These are phyloP conservation scores for Dictyostelium purpureum DNA, from an alignment of 78 protist genomes.

Conservation along the genomic window DNA sequence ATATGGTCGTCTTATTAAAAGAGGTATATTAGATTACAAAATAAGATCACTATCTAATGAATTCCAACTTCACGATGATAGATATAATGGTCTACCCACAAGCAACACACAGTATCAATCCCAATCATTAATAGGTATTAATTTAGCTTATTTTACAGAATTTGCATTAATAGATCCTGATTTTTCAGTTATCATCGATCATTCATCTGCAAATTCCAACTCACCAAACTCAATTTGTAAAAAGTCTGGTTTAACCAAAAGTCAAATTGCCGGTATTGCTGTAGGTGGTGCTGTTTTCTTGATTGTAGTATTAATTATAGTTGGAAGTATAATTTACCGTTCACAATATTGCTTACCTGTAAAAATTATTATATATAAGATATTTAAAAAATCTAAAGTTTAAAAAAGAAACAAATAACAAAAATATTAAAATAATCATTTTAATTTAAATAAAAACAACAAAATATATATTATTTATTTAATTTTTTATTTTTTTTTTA, in stretches of 20 bases:
- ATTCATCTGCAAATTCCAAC: not conserved
- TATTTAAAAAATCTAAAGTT: too few relatives aligned
- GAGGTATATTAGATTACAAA: not conserved
- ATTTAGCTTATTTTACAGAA: not conserved
- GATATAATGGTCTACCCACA: too few relatives aligned
- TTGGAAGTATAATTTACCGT: too few relatives aligned
- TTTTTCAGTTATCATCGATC: conserved; percentile 20
- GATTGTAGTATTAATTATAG: too few relatives aligned
- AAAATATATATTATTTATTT: too few relatives aligned
- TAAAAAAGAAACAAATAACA: too few relatives aligned
- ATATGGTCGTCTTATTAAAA: conserved; percentile 5
- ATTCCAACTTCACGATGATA: not conserved
- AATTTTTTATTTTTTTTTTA: too few relatives aligned
- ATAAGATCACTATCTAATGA: not conserved
- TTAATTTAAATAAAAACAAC: too few relatives aligned
- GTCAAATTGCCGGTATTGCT: not conserved
- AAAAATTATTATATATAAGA: too few relatives aligned
- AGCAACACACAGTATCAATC: too few relatives aligned
- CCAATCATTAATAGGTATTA: not conserved
- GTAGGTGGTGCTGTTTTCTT: not conserved
- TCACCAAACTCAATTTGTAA: not conserved
- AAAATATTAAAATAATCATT: too few relatives aligned
- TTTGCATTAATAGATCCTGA: conserved; percentile 14
- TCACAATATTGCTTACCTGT: too few relatives aligned
- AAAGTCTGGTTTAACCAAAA: not conserved